Evolutionary conservation across 306 rosid genomes (phyloP).

Genomic region (Potentilla sterilis): DNA sequence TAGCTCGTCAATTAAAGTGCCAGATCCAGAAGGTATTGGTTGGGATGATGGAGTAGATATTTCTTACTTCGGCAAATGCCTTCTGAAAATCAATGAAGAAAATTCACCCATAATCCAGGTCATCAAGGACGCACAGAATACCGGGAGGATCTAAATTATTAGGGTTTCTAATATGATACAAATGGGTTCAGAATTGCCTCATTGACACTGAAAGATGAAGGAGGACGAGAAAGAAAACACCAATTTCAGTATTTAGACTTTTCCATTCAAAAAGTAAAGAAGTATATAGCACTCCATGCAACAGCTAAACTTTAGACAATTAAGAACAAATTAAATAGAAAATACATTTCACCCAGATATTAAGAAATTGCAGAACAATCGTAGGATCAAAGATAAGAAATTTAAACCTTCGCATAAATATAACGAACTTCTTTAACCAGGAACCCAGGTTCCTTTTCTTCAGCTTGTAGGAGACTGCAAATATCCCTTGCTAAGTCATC

Average conservation of each 20-base stretch:
- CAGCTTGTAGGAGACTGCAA: slow-evolving; percentile 35
- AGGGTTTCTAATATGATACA: not conserved
- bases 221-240: not conserved
- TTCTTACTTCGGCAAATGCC: not conserved
- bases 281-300: not conserved
- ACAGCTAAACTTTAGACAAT: not conserved
- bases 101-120: not conserved
- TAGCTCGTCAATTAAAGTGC: not conserved
- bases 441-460: slow-evolving; percentile 25
- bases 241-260: not conserved
- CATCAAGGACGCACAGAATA: not conserved
- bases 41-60: not conserved
- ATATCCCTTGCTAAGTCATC: slow-evolving; percentile 47
- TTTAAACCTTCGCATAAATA: slow-evolving; percentile 54
- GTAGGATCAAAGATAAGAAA: slow-evolving; percentile 19
- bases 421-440: slow-evolving; percentile 43
- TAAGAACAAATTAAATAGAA: not conserved
- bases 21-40: not conserved
- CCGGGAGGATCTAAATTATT: not conserved
- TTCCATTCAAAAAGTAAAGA: not conserved
- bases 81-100: not conserved
- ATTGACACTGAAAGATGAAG: not conserved
- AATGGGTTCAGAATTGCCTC: not conserved
- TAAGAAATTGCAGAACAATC: not conserved
- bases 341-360: not conserved